A percentile compares a stretch with the other conserved stretches of the same genome.
These are phyloP conservation scores for Graphium sp. DNA, from an alignment of 2,329 filamentous ascomycete genomes.

Conservation along the genomic window DNA sequence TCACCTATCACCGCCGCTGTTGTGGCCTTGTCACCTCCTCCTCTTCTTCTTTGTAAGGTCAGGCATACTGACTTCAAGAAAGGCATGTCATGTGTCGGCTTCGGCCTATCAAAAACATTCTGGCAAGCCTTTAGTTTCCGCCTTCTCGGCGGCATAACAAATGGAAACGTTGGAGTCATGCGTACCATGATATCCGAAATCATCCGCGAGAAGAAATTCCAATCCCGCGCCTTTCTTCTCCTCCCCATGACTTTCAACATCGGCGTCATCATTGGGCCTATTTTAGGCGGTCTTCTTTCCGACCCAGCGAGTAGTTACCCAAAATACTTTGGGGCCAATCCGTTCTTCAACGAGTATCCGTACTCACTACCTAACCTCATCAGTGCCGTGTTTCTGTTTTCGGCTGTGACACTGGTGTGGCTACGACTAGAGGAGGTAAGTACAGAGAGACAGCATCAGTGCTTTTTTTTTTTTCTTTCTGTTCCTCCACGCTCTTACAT, in stretches of 20 bases:
- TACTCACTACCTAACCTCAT: conserved; percentile 38
- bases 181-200: conserved; percentile 64
- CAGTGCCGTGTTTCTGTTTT: conserved; percentile 27
- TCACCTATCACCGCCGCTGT: conserved; percentile 1
- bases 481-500: background rate
- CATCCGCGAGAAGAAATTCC: conserved; percentile 45
- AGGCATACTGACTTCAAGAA: too few species aligned
- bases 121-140: conserved; percentile 61
- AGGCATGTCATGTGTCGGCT: conserved; percentile 24
- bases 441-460: background rate
- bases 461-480: background rate
- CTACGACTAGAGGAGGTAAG: conserved; percentile 31
- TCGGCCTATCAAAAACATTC: conserved; percentile 50
- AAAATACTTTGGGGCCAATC: conserved; percentile 26
- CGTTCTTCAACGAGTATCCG: conserved; percentile 29
- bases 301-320: conserved; percentile 49
- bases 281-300: conserved; percentile 53
- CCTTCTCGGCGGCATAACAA: conserved; percentile 56
- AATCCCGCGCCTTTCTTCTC: conserved; percentile 58
- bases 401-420: conserved; percentile 24
- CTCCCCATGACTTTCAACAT: conserved; percentile 63
- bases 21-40: too few species aligned
- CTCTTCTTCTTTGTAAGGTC: too few species aligned
- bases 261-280: conserved; percentile 55
- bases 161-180: conserved; percentile 57